Base-by-base conservation (phyloP, 2,329 filamentous ascomycete genomes). In the Pestalotiopsis sp. region DNA sequence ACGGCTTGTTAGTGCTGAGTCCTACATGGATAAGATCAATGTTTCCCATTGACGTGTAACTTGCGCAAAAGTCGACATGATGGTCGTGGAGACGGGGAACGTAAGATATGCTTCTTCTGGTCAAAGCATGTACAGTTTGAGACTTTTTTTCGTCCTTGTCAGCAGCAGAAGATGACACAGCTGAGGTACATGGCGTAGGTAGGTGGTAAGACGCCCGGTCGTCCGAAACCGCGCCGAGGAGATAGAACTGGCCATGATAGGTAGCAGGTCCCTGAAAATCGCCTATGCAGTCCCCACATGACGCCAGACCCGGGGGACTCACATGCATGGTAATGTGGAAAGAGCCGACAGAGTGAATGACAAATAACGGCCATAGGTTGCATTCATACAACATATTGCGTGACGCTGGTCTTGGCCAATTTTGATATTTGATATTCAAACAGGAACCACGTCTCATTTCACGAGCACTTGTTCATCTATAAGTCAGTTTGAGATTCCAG, bases 41-140 rank as follows among this genome's bases (percentile, higher is more conserved):
- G 45, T 13, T 20, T n/a, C 61, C 38, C 12, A 36, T 62, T 6
- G 14, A 45, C 13, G 36, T 25, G 41, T 66, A 64, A 61, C 74
- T 70, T 68, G 73, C 73, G 74, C 68, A 67, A 78, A 78, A 23
- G 74, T 70, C 39, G 72, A 74, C 72, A 75, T 77, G 66, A 58
- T 49, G 41, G 3, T 36, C 31, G 31, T 58, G 23, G 12, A 17
- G 36, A 7, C 20, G 3, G 17, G 6, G 17, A 20, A 45, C 3
- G 45, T n/a, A 9, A n/a, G 45, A 52, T 52, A n/a, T 20, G 17
- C 7, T n/a, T 52, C 17, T 52, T n/a, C 45, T n/a, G 14, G 17
- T n/a, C 20, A n/a, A n/a, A 52, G 45, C n/a, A 52, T 52, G n/a
- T 52, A 52, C 17, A 23, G 11, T n/a, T 62, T n/a, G 41, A 64